These are phyloP conservation scores for Penicillium palitans DNA, from an alignment of 2,329 filamentous ascomycete species.

Conservation along the genomic window DNA sequence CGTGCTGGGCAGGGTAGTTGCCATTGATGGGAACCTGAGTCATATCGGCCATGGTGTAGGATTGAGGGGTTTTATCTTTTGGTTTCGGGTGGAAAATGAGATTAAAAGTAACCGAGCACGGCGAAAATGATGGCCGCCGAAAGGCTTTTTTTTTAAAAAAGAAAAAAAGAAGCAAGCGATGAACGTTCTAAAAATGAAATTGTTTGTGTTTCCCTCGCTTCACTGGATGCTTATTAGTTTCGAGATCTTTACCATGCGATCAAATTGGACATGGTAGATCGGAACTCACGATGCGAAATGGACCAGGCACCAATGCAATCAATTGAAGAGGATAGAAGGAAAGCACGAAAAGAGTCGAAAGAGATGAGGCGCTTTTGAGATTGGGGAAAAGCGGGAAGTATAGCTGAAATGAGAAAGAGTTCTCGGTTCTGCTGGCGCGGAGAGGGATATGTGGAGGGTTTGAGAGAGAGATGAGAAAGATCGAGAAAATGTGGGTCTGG, in stretches of 20 bases:
- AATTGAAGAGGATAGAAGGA: constrained; percentile 21
- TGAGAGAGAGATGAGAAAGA: constrained; percentile 19
- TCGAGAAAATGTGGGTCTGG: constrained; percentile 18
- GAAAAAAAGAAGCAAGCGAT: background rate
- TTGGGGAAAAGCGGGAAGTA: constrained; percentile 24
- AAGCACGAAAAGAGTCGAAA: constrained; percentile 16
- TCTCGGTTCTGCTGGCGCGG: constrained; percentile 23
- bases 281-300: constrained; percentile 34
- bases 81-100: constrained; percentile 14
- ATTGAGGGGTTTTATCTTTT: constrained; percentile 15
- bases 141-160: constrained; percentile 13
- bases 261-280: constrained; percentile 8
- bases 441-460: constrained; percentile 17
- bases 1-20: constrained; percentile 43
- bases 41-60: constrained; percentile 42
- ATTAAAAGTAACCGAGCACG: constrained; percentile 20
- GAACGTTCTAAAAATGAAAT: constrained; percentile 22
- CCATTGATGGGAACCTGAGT: constrained; percentile 45
- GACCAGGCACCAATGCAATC: constrained; percentile 25
- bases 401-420: constrained; percentile 26
- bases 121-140: constrained; percentile 8
- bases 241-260: constrained; percentile 6
- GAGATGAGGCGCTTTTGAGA: constrained; percentile 13
- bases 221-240: constrained; percentile 26
- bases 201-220: constrained; percentile 24